Percentiles rank a stretch among this genome's conserved stretches.
Conservation (phyloP, 2,329 filamentous ascomycete genomes). For the Fusarium siculi region DNA sequence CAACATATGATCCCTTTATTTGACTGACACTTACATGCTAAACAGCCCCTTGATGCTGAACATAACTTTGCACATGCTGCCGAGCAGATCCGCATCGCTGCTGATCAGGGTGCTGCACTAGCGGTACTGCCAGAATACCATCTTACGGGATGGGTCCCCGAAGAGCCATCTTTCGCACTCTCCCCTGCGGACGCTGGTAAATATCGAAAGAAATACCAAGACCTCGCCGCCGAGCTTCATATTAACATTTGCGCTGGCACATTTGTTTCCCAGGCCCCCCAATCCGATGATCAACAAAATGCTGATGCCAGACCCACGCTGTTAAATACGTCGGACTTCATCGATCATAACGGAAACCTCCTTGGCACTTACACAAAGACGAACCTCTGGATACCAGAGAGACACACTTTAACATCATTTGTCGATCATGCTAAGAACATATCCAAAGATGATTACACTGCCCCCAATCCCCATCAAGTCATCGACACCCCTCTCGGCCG, state of each 20-base stretch:
- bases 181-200: constrained; percentile 60
- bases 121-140: constrained; percentile 79
- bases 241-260: constrained; percentile 81
- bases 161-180: constrained; percentile 66
- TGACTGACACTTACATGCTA: not conserved
- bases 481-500: constrained; percentile 67
- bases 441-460: constrained; percentile 54
- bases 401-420: constrained; percentile 60
- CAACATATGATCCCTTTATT: not conserved
- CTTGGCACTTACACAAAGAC: constrained; percentile 77
- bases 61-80: constrained; percentile 33
- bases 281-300: constrained; percentile 56
- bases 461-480: constrained; percentile 54
- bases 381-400: constrained; percentile 79
- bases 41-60: constrained; percentile 36
- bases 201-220: constrained; percentile 70
- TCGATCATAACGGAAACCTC: constrained; percentile 69
- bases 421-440: constrained; percentile 47
- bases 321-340: constrained; percentile 74
- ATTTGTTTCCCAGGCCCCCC: constrained; percentile 61
- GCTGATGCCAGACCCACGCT: constrained; percentile 60
- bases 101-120: constrained; percentile 51
- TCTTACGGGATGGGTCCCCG: constrained; percentile 77
- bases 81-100: constrained; percentile 29
- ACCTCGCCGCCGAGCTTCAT: constrained; percentile 70